Evolutionary conservation across 116 monocot genomes (phyloP).

Genomic region (Posidonia oceanica): DNA sequence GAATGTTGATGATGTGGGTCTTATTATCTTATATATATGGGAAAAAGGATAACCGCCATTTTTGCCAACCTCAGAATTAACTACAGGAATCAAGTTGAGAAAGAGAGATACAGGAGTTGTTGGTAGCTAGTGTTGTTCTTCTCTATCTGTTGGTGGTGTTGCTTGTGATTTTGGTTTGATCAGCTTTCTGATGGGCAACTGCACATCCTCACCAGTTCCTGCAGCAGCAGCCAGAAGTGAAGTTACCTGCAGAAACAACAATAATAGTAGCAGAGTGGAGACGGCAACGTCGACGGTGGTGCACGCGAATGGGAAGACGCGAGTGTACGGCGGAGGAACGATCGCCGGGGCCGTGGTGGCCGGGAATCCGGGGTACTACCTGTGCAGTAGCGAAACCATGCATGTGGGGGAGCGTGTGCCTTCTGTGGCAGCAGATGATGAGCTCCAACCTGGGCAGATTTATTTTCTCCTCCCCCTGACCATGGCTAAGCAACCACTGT

Average conservation of each 20-base stretch:
- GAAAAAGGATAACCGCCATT: too few species aligned
- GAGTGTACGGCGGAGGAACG: slow-evolving; percentile 8
- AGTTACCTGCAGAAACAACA: neutral
- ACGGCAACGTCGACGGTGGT: slow-evolving; percentile 20
- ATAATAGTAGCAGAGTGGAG: neutral
- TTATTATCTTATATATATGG: too few species aligned
- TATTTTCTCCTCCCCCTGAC: slow-evolving; percentile 26
- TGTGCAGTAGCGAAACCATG: slow-evolving; percentile 22
- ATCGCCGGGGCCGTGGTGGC: slow-evolving; percentile 10
- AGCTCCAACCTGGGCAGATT: slow-evolving; percentile 20
- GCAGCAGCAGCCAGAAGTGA: neutral
- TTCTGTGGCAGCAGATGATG: slow-evolving; percentile 3
- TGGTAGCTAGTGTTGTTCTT: too few species aligned
- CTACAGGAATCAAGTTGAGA: too few species aligned
- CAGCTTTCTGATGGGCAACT: neutral
- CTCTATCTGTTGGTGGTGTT: too few species aligned
- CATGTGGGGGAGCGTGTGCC: slow-evolving; percentile 5
- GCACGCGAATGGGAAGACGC: slow-evolving; percentile 13
- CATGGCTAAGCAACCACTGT: slow-evolving; percentile 1
- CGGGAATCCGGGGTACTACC: slow-evolving; percentile 17
- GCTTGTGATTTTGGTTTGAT: neutral
- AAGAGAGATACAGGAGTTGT: too few species aligned
- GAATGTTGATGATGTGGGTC: too few species aligned
- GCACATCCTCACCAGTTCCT: neutral
- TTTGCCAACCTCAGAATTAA: too few species aligned